These are phyloP conservation scores for Dillenia turbinata DNA, from an alignment of 164 flowering plant species.

Conservation along the genomic window DNA sequence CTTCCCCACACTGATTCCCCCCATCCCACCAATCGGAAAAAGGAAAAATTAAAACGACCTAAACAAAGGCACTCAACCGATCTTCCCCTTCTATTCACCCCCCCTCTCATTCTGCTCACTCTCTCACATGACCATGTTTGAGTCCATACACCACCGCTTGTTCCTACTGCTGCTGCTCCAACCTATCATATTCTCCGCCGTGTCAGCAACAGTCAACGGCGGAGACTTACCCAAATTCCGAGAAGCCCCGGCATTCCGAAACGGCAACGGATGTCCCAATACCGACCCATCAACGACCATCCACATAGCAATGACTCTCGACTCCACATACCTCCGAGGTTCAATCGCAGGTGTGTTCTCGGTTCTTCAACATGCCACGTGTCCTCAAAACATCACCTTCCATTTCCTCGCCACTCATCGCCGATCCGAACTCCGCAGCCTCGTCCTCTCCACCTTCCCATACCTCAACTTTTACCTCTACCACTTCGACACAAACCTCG, in stretches of 20 bases:
- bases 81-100: background rate
- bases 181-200: conserved; percentile 8
- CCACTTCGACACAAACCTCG: conserved; percentile 46
- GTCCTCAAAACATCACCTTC: conserved; percentile 70
- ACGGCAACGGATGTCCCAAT: conserved; percentile 43
- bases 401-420: conserved; percentile 50
- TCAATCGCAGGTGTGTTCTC: conserved; percentile 74
- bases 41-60: too few relatives aligned
- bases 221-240: conserved; percentile 33
- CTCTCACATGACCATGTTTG: conserved; percentile 9
- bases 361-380: conserved; percentile 69
- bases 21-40: background rate
- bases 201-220: conserved; percentile 1
- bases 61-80: too few relatives aligned
- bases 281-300: conserved; percentile 27
- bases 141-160: conserved; percentile 6
- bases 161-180: background rate
- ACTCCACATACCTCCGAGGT: conserved; percentile 75
- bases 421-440: conserved; percentile 31
- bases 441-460: conserved; percentile 55
- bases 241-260: conserved; percentile 77
- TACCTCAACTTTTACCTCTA: conserved; percentile 52
- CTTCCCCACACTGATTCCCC: background rate
- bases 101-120: background rate
- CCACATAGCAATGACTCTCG: conserved; percentile 79